These are phyloP conservation scores for Mikania micrantha DNA, from an alignment of 129 eudicot species.

Conservation along the genomic window DNA sequence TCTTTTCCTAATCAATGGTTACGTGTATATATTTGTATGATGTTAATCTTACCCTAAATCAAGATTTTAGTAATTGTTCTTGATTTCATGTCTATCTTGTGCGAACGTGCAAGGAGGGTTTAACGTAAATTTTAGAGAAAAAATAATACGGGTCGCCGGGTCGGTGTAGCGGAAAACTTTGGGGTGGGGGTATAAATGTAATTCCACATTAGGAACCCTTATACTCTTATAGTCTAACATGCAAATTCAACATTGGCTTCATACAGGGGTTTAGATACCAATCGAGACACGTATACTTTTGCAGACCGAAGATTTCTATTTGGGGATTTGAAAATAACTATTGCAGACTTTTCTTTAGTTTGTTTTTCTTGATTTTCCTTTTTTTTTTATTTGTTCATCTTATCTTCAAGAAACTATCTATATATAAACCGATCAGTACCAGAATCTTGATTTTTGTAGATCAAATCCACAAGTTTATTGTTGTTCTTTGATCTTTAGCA, in stretches of 20 bases:
- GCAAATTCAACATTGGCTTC: conserved; percentile 21
- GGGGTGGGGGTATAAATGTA: conserved; percentile 19
- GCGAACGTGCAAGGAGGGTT: background rate
- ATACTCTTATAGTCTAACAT: conserved; percentile 14
- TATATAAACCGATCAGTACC: background rate
- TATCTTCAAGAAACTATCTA: background rate
- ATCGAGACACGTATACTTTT: conserved; percentile 17
- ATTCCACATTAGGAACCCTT: conserved; percentile 16
- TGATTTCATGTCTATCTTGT: conserved; percentile 1
- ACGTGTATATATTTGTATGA: background rate
- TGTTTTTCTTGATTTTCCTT: background rate
- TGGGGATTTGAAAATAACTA: background rate
- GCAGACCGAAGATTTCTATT: conserved; percentile 14
- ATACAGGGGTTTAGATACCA: background rate
- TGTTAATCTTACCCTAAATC: background rate
- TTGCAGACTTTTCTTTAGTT: background rate
- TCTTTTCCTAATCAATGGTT: background rate
- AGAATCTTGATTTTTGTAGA: background rate
- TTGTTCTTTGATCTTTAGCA: background rate
- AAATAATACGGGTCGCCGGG: background rate
- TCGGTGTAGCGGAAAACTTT: conserved; percentile 6
- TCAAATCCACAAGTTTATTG: background rate
- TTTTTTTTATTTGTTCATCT: background rate
- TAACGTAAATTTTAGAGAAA: conserved; percentile 4
- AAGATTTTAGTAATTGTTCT: background rate